These are phyloP conservation scores for Neofusicoccum kwambonambiense DNA, from an alignment of 2,329 filamentous ascomycete species.

Conservation along the genomic window DNA sequence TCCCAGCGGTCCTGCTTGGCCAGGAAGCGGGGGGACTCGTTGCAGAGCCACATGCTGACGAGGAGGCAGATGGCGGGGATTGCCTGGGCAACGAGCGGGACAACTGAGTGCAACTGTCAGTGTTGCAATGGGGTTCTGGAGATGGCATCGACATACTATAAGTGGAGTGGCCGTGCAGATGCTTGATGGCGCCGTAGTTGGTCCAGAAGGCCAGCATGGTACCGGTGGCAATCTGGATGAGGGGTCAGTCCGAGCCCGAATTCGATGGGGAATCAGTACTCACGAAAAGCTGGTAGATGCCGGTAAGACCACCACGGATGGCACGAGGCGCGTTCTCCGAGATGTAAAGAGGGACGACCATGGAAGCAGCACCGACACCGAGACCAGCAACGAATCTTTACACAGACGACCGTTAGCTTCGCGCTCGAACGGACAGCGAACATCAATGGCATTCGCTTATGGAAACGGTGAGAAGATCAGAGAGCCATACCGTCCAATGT, in stretches of 20 bases:
- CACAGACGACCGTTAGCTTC: not conserved
- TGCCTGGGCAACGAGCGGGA: slow-evolving; percentile 64
- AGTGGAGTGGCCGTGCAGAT: slow-evolving; percentile 48
- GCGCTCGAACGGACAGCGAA: too few species aligned
- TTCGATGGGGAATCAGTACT: not conserved
- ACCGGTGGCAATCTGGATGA: slow-evolving; percentile 44
- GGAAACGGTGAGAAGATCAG: not conserved
- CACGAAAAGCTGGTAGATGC: slow-evolving; percentile 59
- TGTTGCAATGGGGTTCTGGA: too few species aligned
- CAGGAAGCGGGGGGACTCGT: slow-evolving; percentile 67
- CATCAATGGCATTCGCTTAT: not conserved
- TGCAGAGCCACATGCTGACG: slow-evolving; percentile 60
- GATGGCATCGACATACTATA: slow-evolving; percentile 37
- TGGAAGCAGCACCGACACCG: slow-evolving; percentile 52
- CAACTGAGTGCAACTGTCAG: slow-evolving; percentile 31
- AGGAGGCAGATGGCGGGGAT: slow-evolving; percentile 63
- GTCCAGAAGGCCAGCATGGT: slow-evolving; percentile 56
- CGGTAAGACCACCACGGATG: slow-evolving; percentile 59
- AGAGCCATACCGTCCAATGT: slow-evolving; percentile 57
- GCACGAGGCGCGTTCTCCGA: slow-evolving; percentile 60
- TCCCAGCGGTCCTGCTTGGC: slow-evolving; percentile 69
- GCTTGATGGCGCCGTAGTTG: slow-evolving; percentile 52
- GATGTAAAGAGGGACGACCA: slow-evolving; percentile 61
- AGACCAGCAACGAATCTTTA: slow-evolving; percentile 54
- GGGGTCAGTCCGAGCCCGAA: not conserved